Base-by-base conservation (phyloP, 129 eudicot species). In the Arctium minus region DNA sequence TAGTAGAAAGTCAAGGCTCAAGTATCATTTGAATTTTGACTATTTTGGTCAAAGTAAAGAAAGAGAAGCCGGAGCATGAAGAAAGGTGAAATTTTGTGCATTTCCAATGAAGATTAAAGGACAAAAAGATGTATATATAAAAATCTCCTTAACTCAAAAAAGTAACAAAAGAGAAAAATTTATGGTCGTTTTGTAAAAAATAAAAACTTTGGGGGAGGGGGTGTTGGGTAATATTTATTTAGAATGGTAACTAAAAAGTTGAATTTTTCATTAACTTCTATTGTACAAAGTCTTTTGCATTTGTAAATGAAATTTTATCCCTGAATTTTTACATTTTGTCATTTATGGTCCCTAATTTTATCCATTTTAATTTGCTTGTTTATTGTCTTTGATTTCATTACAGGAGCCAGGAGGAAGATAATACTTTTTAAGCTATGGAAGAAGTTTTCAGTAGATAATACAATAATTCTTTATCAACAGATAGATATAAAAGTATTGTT, bases 251-350 rank as follows among this genome's bases (percentile, higher is more conserved):
- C 18, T 3, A 37, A 40, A 76, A 79, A 79, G 12, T 46, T 82
- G 80, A 83, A 80, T 3, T 80, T 62, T 81, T 83, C 31, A 46
- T 62, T 42, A 56, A 76, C 44, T 72, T 10, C 56, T 50, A 17
- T 68, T 91, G 93, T 92, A 83, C 38, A 81, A 87, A 92, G 91
- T 88, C 97, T 33, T 0, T 0, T 1, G 92, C 94, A 85, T 79
- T 44, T 44, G 42, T 73, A 9, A 0, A 79, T 75, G 79, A 80
- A 72, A 53, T 48, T 77, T 38, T 64, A 31, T 46, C 76, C 70
- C 17, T 84, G 17, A 50, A 15, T 39, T 77, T 77, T 29, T 31
- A 77, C 27, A 18, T 32, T n/a, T 50, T 50, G n/a, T 77, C 42
- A 71, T 72, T 4, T 82, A 2, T 13, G 18, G 22, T 36, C 70